Percentiles rank a stretch among this genome's conserved stretches.
Evolutionary conservation across 2,329 filamentous ascomycete genomes (phyloP).

Genomic region (Apiospora malaysiana): DNA sequence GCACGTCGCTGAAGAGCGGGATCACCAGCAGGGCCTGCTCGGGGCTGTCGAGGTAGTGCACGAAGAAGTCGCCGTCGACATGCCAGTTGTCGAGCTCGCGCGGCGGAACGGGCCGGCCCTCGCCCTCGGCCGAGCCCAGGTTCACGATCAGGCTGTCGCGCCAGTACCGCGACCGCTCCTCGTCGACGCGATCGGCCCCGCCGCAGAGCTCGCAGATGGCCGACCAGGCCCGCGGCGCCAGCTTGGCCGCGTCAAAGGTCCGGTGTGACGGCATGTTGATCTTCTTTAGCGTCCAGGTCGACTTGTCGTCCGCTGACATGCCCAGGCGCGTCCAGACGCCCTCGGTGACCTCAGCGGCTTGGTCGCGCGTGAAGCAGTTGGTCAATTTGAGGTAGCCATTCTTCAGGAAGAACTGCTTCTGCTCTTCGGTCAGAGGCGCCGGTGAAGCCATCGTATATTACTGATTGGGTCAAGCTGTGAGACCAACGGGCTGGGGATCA

Average conservation of each 20-base stretch:
- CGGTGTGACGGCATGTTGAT: constrained; percentile 69
- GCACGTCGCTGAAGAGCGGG: constrained; percentile 70
- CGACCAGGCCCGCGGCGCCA: constrained; percentile 70
- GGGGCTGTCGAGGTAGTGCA: constrained; percentile 73
- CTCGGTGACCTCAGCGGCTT: constrained; percentile 40
- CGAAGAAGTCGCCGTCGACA: constrained; percentile 75
- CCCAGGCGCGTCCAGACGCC: constrained; percentile 70
- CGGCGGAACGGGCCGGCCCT: constrained; percentile 56
- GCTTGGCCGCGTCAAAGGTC: constrained; percentile 56
- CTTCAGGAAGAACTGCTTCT: constrained; percentile 55
- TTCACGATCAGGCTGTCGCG: constrained; percentile 73
- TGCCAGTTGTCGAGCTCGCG: constrained; percentile 66
- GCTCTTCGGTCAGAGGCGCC: constrained; percentile 36
- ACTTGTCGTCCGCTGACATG: constrained; percentile 66
- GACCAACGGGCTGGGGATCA: not conserved
- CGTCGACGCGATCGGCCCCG: constrained; percentile 60
- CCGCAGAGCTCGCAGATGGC: constrained; percentile 72
- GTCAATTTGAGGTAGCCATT: constrained; percentile 61
- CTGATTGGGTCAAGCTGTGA: no score
- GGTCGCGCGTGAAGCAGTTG: constrained; percentile 47
- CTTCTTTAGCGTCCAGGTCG: constrained; percentile 67
- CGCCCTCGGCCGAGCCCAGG: constrained; percentile 61
- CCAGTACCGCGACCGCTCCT: constrained; percentile 58
- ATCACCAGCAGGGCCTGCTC: constrained; percentile 74
- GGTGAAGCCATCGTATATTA: constrained; percentile 33